phyloP scores from a whole-genome alignment of 306 rosid genomes.

The Adenanthera pavonina region DNA sequence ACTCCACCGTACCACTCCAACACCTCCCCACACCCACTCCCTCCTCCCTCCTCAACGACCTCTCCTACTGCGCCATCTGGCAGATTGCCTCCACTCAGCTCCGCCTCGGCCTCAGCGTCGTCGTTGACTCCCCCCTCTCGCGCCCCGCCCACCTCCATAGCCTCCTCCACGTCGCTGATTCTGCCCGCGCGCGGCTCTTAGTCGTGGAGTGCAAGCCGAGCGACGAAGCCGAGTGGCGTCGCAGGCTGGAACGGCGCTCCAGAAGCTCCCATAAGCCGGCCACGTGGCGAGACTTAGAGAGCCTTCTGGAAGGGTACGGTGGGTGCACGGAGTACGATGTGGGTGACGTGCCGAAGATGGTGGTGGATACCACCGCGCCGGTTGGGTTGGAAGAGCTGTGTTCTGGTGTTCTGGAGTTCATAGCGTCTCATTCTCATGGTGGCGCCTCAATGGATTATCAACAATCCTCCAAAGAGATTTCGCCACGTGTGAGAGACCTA shows the following conservation, averaged over 20 bases:
- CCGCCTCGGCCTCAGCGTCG: constrained; percentile 62
- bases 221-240: constrained; percentile 57
- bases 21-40: constrained; percentile 35
- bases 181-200: constrained; percentile 36
- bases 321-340: constrained; percentile 70
- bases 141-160: constrained; percentile 60
- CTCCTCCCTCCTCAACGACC: constrained; percentile 67
- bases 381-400: constrained; percentile 42
- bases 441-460: neutral
- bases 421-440: constrained; percentile 39
- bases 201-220: constrained; percentile 64
- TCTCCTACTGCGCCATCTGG: constrained; percentile 59
- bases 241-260: constrained; percentile 56
- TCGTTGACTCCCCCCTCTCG: constrained; percentile 79
- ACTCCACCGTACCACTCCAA: constrained; percentile 45
- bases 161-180: constrained; percentile 43
- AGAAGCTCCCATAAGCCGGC: constrained; percentile 61
- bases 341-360: constrained; percentile 58
- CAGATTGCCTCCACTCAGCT: constrained; percentile 61
- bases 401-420: constrained; percentile 56
- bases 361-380: constrained; percentile 60
- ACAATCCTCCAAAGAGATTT: neutral
- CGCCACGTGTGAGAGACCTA: constrained; percentile 16
- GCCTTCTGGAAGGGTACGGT: constrained; percentile 58
- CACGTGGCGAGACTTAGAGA: constrained; percentile 71